A percentile compares a stretch with the other conserved stretches of the same genome.
Evolutionary conservation across 116 monocot species (phyloP).

Genomic region (Dioscorea cayenensis): DNA sequence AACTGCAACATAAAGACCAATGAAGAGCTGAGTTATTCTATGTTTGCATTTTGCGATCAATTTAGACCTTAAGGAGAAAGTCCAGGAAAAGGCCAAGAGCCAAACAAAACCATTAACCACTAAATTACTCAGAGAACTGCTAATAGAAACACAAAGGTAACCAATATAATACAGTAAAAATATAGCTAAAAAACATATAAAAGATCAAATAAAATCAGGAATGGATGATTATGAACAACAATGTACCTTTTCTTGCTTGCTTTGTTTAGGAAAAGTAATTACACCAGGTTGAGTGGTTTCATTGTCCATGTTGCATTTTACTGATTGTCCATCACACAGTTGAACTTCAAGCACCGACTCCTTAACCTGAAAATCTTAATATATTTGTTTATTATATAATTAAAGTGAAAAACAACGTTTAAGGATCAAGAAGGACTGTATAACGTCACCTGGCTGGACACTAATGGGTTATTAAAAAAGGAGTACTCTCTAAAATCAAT

Average conservation of each 20-base stretch:
- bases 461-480: constrained; percentile 71
- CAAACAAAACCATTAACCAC: too few relatives aligned
- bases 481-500: constrained; percentile 90
- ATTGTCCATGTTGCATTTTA: constrained; percentile 34
- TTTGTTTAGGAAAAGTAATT: constrained; percentile 55
- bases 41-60: too few relatives aligned
- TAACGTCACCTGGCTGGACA: constrained; percentile 46
- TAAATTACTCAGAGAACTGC: not conserved
- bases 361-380: constrained; percentile 48
- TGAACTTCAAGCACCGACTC: constrained; percentile 66
- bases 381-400: not conserved
- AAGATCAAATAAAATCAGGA: not conserved
- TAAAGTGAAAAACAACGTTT: not conserved
- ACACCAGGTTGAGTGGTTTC: constrained; percentile 23
- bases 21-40: too few relatives aligned
- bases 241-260: constrained; percentile 64
- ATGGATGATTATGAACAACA: not conserved
- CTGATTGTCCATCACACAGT: constrained; percentile 41
- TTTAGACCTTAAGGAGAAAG: not conserved
- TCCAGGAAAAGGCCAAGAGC: not conserved
- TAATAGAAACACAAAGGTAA: not conserved
- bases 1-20: constrained; percentile 28
- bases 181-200: not conserved
- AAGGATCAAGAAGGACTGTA: not conserved
- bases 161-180: not conserved